Base-by-base conservation (phyloP, 2,329 filamentous ascomycete species). In the Botryosphaeria agaves region DNA sequence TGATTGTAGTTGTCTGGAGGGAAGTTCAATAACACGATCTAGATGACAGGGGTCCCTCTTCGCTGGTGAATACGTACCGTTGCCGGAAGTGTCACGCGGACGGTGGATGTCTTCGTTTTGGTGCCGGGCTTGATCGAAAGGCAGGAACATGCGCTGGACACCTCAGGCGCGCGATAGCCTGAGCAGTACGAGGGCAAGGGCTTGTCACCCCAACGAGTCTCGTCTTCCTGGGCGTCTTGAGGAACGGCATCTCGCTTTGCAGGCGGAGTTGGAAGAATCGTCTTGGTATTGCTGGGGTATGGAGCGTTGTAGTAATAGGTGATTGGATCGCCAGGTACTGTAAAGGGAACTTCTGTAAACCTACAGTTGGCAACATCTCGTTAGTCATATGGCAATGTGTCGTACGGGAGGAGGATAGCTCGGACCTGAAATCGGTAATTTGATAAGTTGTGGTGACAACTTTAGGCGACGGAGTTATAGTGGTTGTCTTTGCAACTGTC, bases 211-310 rank as follows among this genome's bases (percentile, higher is more conserved):
- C 7, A 12, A 23, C 7, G 20, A 23, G 20, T 7, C 20, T 7
- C 20, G 16, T 28, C 16, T 9, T 28, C 16, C 16, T 14, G 26
- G 11, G 12, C 26, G 9, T 28, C 26, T 4, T 12, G 26, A n/a
- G n/a, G n/a, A 4, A 14, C 5, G 9, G 26, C 26, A 4, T 28
- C 26, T 18, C 26, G 11, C 26, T 28, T 28, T 9, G 26, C 12
- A n/a, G 26, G 26, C 11, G 26, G 26, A 4, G 26, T 14, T n/a
- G 26, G 26, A 4, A 28, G 26, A 14, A 28, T 28, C 3, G 26
- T 28, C 26, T 28, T 28, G 9, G 26, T 28, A 9, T 28, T 14
- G 26, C 26, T 28, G 11, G 26, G 26, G 16, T n/a, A 28, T n/a
- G 26, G 26, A 9, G 26, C 26, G 26, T 28, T 28, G 26, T 28